Percentiles rank a stretch among this genome's conserved stretches.
Evolutionary conservation across 306 rosid genomes (phyloP).

Genomic region (Acacia melanoxylon): DNA sequence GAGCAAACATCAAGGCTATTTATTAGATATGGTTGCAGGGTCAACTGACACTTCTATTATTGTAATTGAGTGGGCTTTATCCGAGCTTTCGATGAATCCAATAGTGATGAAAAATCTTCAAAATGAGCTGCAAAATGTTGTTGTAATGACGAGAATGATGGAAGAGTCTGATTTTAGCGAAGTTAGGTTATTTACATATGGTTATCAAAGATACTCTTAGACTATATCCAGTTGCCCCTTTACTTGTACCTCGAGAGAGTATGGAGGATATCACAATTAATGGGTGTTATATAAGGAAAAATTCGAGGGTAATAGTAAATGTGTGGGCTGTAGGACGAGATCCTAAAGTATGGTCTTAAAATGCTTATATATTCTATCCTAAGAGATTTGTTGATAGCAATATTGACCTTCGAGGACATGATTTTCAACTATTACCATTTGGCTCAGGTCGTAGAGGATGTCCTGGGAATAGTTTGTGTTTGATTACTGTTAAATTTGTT

Average conservation of each 20-base stretch:
- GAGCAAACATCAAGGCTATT: slow-evolving; percentile 30
- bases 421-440: slow-evolving; percentile 30
- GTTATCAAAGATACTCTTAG: slow-evolving; percentile 31
- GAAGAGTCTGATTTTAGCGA: slow-evolving; percentile 30
- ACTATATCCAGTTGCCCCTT: slow-evolving; percentile 18
- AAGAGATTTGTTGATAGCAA: slow-evolving; percentile 14
- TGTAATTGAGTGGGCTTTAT: slow-evolving; percentile 12
- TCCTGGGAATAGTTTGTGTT: slow-evolving; percentile 30
- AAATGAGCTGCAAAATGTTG: slow-evolving; percentile 9
- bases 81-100: slow-evolving; percentile 30
- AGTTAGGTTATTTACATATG: slow-evolving; percentile 21
- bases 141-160: slow-evolving; percentile 29
- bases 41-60: slow-evolving; percentile 7
- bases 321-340: slow-evolving; percentile 32
- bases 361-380: slow-evolving; percentile 21
- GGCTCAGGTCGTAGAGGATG: slow-evolving; percentile 33
- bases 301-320: slow-evolving; percentile 7
- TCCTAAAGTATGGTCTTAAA: slow-evolving; percentile 18
- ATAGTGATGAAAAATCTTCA: slow-evolving; percentile 20
- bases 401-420: slow-evolving; percentile 14
- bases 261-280: not conserved
- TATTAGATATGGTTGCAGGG: slow-evolving; percentile 26
- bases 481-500: not conserved
- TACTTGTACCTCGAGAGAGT: slow-evolving; percentile 19
- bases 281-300: slow-evolving; percentile 28